A percentile compares a stretch with the other conserved stretches of the same genome.
Conservation (phyloP, 208 protist genomes). For the Porcisia deanei region DNA sequence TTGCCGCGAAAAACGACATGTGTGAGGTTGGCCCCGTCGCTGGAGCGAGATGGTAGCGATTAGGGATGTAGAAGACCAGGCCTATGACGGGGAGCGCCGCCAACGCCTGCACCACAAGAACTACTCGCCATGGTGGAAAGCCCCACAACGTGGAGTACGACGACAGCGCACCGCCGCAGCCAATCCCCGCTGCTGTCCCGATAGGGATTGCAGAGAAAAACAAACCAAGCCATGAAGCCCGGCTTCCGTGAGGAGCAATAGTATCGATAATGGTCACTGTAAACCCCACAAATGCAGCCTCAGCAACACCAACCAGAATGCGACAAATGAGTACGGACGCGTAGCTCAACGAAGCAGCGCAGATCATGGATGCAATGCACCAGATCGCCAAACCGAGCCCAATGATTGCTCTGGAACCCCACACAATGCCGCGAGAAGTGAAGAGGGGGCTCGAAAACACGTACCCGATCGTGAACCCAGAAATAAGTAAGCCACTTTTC, state of each 20-base stretch:
- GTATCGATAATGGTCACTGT: constrained; percentile 82
- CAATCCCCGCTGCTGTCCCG: constrained; percentile 79
- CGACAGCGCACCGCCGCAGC: constrained; percentile 58
- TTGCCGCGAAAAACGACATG: constrained; percentile 25
- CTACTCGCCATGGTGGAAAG: constrained; percentile 51
- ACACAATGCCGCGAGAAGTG: constrained; percentile 37
- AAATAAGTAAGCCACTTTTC: constrained; percentile 59
- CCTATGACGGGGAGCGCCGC: constrained; percentile 48
- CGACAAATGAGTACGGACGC: constrained; percentile 47
- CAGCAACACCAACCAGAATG: constrained; percentile 72
- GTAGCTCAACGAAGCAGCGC: constrained; percentile 54
- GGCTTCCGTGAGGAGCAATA: constrained; percentile 57
- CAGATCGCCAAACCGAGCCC: constrained; percentile 64
- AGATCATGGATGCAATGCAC: constrained; percentile 48
- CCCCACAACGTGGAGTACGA: constrained; percentile 8
- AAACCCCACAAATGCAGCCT: constrained; percentile 84
- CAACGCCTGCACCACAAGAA: constrained; percentile 58
- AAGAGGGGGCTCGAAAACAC: constrained; percentile 74
- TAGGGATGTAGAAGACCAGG: constrained; percentile 40
- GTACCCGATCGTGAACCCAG: constrained; percentile 84
- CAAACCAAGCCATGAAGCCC: constrained; percentile 80
- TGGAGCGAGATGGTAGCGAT: constrained; percentile 14
- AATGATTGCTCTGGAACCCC: constrained; percentile 50
- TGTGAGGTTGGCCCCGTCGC: background rate
- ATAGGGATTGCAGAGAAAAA: constrained; percentile 90